These are phyloP conservation scores for Fusarium floridanum DNA, from an alignment of 2,329 filamentous ascomycete species.

Conservation along the genomic window DNA sequence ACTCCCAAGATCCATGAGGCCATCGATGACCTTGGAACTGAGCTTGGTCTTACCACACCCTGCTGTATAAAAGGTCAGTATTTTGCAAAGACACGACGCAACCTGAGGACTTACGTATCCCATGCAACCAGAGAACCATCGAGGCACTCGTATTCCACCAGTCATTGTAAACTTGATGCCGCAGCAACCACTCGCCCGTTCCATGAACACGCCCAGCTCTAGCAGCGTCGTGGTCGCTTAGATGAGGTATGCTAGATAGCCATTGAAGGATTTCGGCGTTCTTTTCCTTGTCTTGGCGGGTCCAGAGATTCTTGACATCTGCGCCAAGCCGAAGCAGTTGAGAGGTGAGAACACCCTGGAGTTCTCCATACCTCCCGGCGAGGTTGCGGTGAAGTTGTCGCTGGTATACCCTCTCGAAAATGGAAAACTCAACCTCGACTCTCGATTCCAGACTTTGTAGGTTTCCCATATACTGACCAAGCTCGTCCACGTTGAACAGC, in stretches of 20 bases:
- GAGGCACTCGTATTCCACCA: conserved; percentile 10
- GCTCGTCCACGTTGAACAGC: background rate
- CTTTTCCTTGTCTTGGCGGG: conserved; percentile 15
- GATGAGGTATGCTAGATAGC: conserved; percentile 21
- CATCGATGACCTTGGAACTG: conserved; percentile 20
- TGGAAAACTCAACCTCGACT: background rate
- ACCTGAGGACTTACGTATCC: conserved; percentile 15
- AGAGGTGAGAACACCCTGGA: background rate
- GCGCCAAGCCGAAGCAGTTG: background rate
- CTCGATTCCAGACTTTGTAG: background rate
- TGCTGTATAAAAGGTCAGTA: conserved; percentile 6
- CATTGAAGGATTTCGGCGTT: conserved; percentile 23
- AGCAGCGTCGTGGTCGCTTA: conserved; percentile 22
- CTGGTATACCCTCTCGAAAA: background rate
- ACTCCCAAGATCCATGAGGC: background rate
- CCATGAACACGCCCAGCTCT: conserved; percentile 12
- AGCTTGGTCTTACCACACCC: conserved; percentile 31
- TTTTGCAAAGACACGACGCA: background rate
- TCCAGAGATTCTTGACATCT: conserved; percentile 3
- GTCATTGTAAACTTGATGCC: conserved; percentile 7
- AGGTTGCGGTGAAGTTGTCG: background rate
- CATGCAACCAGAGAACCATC: conserved; percentile 10
- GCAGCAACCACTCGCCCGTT: conserved; percentile 19
- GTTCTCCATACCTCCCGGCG: background rate
- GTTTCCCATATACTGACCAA: background rate